Base-by-base conservation (phyloP, 2,329 filamentous ascomycete species). In the Neonectria punicea region DNA sequence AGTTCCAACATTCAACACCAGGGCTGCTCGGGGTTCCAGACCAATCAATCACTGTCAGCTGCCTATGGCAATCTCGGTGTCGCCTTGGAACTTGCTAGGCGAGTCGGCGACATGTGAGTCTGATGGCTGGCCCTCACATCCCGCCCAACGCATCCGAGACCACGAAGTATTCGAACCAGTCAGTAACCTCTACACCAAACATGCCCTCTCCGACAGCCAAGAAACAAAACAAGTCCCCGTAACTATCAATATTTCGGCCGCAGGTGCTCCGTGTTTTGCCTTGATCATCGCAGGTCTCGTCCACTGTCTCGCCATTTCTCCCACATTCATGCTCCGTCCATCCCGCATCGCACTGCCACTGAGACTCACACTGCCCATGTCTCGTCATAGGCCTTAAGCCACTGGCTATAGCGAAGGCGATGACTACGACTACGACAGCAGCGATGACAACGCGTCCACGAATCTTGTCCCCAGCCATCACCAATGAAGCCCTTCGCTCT, bases 211-310 rank as follows among this genome's bases (percentile, higher is more conserved):
- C 8, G 20, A 47, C 32, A 58, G 13, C n/a, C 18, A 58, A 41
- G 22, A 57, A 54, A 34, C 49, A 51, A 51, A 51, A 51, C 30
- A 51, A 22, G n/a, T 46, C 28, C 41, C 43, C 25, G 25, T 25
- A 25, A 25, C 25, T 53, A 44, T 51, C 34, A 43, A 18, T 20
- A n/a, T 43, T n/a, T 18, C 39, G 39, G 20, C 51, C 34, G 14
- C 50, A 58, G 51, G 56, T 60, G 56, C 44, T 46, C 56, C 56
- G 51, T 64, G 61, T 64, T 64, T 64, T 60, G 51, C 13, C 51
- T 60, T 50, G 36, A 53, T 56, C 36, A 30, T 51, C 44, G 25
- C 44, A 30, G 11, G 59, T 61, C 47, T 61, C 59, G 55, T 10
- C 46, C 36, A 41, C n/a, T 39, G 58, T 61, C 58, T 61, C 58